These are phyloP conservation scores for Trematosphaeria pertusa DNA, from an alignment of 2,329 filamentous ascomycete species.

Conservation along the genomic window DNA sequence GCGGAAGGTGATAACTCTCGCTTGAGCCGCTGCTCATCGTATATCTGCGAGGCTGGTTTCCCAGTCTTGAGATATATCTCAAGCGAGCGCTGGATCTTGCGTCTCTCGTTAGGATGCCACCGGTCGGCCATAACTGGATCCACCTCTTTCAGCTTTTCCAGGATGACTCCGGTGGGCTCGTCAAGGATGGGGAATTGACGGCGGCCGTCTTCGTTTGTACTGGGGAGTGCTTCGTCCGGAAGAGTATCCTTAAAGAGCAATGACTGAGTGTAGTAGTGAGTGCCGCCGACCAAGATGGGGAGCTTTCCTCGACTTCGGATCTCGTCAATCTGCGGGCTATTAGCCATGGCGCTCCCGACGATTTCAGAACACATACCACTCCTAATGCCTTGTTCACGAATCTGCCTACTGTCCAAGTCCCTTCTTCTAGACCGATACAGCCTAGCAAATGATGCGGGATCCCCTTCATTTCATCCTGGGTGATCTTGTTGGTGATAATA, in stretches of 20 bases:
- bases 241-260: conserved; percentile 81
- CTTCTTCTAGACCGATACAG: conserved; percentile 74
- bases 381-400: conserved; percentile 75
- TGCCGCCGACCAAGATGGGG: conserved; percentile 91
- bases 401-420: conserved; percentile 81
- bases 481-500: conserved; percentile 94
- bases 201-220: conserved; percentile 28
- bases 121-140: conserved; percentile 88
- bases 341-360: no score
- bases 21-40: conserved; percentile 70
- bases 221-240: conserved; percentile 55
- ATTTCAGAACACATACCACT: conserved; percentile 48
- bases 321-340: conserved; percentile 71
- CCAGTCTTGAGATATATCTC: conserved; percentile 90
- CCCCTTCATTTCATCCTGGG: conserved; percentile 73
- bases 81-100: conserved; percentile 88
- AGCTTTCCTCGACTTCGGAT: conserved; percentile 80
- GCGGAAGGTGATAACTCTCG: conserved; percentile 38
- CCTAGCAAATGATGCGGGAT: conserved; percentile 89
- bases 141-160: conserved; percentile 75
- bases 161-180: conserved; percentile 72
- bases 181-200: conserved; percentile 71
- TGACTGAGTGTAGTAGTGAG: conserved; percentile 92
- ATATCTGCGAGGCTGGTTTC: conserved; percentile 81
- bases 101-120: conserved; percentile 92